Conservation (phyloP, 1,139 yeast species). For the Pneumocystis carinii region DNA sequence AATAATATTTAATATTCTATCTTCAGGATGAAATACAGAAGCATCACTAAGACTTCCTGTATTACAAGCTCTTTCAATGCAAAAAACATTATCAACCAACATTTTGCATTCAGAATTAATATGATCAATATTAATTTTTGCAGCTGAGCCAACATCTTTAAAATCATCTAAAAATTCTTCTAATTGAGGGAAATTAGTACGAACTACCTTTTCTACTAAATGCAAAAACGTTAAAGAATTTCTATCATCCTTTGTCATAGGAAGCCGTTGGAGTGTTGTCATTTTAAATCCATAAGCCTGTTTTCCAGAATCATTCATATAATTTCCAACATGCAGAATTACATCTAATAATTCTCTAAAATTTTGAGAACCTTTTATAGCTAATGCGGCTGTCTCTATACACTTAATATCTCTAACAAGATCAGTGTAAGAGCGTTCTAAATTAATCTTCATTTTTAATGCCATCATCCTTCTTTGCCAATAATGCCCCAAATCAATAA, state of each 20-base stretch:
- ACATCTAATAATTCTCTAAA: conserved; percentile 56
- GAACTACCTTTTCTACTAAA: conserved; percentile 65
- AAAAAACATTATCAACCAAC: not conserved
- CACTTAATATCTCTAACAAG: conserved; percentile 45
- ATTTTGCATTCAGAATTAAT: not conserved
- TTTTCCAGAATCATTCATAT: conserved; percentile 73
- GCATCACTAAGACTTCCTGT: conserved; percentile 66
- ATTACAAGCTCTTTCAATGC: conserved; percentile 32
- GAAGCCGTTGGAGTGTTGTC: conserved; percentile 66
- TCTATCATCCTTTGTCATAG: conserved; percentile 70
- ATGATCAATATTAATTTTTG: conserved; percentile 29
- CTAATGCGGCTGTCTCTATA: conserved; percentile 52
- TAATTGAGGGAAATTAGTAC: conserved; percentile 63
- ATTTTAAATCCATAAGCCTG: conserved; percentile 75
- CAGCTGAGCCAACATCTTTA: conserved; percentile 41
- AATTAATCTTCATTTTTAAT: conserved; percentile 48
- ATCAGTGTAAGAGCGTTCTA: conserved; percentile 60
- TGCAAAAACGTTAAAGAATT: conserved; percentile 73
- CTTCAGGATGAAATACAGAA: conserved; percentile 59
- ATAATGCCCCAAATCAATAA: conserved; percentile 62
- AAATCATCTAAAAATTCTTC: conserved; percentile 68
- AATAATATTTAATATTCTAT: conserved; percentile 42
- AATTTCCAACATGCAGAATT: conserved; percentile 76
- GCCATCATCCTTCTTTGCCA: conserved; percentile 85
- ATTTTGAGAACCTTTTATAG: conserved; percentile 47